A percentile compares a stretch with the other conserved stretches of the same genome.
These are phyloP conservation scores for Linum trigynum DNA, from an alignment of 345 rosid genomes.

Conservation along the genomic window DNA sequence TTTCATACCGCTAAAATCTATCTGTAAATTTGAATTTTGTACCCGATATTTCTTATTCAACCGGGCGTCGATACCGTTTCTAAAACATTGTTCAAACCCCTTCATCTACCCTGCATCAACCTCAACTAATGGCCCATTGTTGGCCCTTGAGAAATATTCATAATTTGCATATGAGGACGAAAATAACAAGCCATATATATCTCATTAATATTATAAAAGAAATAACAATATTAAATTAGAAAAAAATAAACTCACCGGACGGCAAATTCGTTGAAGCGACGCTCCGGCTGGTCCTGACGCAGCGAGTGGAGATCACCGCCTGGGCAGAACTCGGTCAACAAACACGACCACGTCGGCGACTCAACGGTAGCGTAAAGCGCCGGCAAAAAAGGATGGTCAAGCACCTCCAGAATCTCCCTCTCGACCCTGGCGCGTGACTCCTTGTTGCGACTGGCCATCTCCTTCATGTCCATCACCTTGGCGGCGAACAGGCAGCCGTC, in stretches of 20 bases:
- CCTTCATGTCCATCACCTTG: slow-evolving; percentile 75
- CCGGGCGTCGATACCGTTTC: no score
- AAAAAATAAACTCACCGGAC: slow-evolving; percentile 42
- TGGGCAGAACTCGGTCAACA: slow-evolving; percentile 74
- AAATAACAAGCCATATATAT: no score
- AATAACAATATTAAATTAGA: not conserved
- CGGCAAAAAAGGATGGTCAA: slow-evolving; percentile 87
- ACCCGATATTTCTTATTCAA: no score
- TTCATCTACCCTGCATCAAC: no score
- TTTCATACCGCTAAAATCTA: no score
- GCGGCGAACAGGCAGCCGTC: slow-evolving; percentile 57
- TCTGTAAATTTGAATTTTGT: no score
- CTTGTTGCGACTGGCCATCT: slow-evolving; percentile 55
- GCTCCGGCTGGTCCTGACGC: slow-evolving; percentile 55
- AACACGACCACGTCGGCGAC: slow-evolving; percentile 59
- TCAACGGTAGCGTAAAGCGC: slow-evolving; percentile 62
- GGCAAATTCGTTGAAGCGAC: slow-evolving; percentile 56
- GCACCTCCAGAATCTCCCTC: slow-evolving; percentile 52
- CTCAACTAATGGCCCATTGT: no score
- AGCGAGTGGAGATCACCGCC: slow-evolving; percentile 82
- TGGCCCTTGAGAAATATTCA: no score
- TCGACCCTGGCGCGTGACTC: slow-evolving; percentile 57
- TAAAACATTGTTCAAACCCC: no score
- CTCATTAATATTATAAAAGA: not conserved
- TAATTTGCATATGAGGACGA: no score